phyloP scores from a whole-genome alignment of 148 eudicot species.

The Nepenthes gracilis region DNA sequence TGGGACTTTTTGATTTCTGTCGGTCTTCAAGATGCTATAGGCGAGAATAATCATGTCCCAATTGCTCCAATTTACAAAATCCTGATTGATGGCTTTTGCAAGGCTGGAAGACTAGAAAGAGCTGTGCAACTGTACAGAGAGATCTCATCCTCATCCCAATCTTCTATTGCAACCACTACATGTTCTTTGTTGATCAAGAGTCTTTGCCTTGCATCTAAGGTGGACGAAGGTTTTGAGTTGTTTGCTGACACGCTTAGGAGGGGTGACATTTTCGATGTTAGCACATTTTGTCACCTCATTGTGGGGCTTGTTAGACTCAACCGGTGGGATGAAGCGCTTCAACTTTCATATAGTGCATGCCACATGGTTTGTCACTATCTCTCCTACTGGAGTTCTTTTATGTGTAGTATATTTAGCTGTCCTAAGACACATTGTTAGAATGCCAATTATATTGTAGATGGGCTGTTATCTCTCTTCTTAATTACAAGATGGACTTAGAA shows the following conservation, averaged over 20 bases:
- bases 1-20: conserved; percentile 51
- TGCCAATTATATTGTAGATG: no score
- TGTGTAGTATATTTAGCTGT: no score
- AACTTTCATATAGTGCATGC: conserved; percentile 57
- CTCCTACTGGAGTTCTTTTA: background rate
- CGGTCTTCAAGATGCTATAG: conserved; percentile 52
- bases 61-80: conserved; percentile 55
- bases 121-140: conserved; percentile 68
- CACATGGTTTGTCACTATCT: conserved; percentile 37
- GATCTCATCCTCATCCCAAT: conserved; percentile 28
- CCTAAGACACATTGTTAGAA: no score
- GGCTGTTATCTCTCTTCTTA: no score
- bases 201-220: conserved; percentile 49
- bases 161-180: conserved; percentile 21
- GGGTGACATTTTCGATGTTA: conserved; percentile 56
- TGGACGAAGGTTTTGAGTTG: conserved; percentile 67
- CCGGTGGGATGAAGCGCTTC: conserved; percentile 82
- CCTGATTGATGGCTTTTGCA: conserved; percentile 64
- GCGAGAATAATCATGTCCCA: conserved; percentile 36
- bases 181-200: conserved; percentile 63
- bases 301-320: conserved; percentile 51
- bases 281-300: conserved; percentile 39
- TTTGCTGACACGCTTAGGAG: conserved; percentile 44
- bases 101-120: conserved; percentile 63
- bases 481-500: no score